Conservation (phyloP, 495 filamentous ascomycete species). For the Neurospora sp. region DNA sequence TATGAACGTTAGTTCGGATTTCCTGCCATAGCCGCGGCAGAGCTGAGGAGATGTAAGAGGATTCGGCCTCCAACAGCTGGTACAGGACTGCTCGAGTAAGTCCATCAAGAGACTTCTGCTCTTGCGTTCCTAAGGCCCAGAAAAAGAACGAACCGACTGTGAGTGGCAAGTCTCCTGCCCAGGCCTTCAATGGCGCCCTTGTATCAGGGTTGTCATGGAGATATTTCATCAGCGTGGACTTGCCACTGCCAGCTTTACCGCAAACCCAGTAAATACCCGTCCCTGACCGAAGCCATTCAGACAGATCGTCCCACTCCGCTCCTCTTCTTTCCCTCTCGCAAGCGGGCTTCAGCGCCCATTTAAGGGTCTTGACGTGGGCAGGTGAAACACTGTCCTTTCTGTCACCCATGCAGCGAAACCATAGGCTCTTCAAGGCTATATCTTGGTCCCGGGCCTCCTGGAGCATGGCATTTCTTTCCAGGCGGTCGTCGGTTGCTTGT, state of each 20-base stretch:
- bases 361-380: background rate
- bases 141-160: background rate
- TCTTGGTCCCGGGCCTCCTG: background rate
- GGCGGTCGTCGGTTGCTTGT: background rate
- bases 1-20: background rate
- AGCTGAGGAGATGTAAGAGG: background rate
- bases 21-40: background rate
- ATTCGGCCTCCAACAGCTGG: background rate
- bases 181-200: background rate
- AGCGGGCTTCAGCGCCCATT: background rate
- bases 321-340: background rate
- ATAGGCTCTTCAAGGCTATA: background rate
- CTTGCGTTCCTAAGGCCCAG: background rate
- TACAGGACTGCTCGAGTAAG: background rate
- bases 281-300: background rate
- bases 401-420: background rate
- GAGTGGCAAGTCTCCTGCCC: conserved; percentile 11
- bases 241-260: conserved; percentile 1
- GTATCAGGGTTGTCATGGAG: background rate
- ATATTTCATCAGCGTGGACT: conserved; percentile 1
- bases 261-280: background rate
- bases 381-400: background rate
- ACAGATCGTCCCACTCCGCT: background rate
- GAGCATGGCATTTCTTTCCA: background rate
- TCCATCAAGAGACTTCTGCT: background rate